Evolutionary conservation across 2,329 filamentous ascomycete genomes (phyloP).

Genomic region (Venturia carpophila): DNA sequence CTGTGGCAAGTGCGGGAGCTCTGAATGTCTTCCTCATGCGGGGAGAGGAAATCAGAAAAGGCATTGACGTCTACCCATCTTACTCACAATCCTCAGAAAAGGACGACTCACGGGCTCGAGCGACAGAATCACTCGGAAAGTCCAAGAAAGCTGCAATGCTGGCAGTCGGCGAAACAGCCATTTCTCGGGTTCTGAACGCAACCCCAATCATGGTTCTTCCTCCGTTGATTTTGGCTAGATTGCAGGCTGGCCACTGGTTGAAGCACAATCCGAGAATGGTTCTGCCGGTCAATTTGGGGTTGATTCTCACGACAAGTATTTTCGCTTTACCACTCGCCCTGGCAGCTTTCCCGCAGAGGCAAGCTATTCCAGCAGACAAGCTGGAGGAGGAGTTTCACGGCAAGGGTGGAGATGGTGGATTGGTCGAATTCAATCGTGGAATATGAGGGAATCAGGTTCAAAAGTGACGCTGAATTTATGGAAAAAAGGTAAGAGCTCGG

Average conservation of each 20-base stretch:
- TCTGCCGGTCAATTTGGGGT: conserved; percentile 71
- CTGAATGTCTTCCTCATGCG: conserved; percentile 98
- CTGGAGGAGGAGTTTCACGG: conserved; percentile 84
- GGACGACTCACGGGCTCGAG: conserved; percentile 51
- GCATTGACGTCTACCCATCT: conserved; percentile 80
- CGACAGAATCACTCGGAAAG: conserved; percentile 67
- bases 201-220: conserved; percentile 97
- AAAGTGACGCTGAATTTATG: not conserved
- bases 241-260: conserved; percentile 81
- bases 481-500: not conserved
- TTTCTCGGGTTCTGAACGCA: conserved; percentile 85
- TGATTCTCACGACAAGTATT: conserved; percentile 81
- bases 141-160: conserved; percentile 79
- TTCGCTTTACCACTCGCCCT: conserved; percentile 84
- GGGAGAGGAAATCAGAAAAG: conserved; percentile 83
- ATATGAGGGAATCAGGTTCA: conserved; percentile 39
- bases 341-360: conserved; percentile 85
- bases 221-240: conserved; percentile 71
- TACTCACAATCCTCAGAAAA: conserved; percentile 61
- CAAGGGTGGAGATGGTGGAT: conserved; percentile 65
- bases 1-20: conserved; percentile 81
- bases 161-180: conserved; percentile 86
- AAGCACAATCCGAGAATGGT: conserved; percentile 67
- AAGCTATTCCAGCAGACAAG: conserved; percentile 65
- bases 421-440: conserved; percentile 95